Conservation (phyloP, 768 basidiomycete genomes). For the Suillus discolor region DNA sequence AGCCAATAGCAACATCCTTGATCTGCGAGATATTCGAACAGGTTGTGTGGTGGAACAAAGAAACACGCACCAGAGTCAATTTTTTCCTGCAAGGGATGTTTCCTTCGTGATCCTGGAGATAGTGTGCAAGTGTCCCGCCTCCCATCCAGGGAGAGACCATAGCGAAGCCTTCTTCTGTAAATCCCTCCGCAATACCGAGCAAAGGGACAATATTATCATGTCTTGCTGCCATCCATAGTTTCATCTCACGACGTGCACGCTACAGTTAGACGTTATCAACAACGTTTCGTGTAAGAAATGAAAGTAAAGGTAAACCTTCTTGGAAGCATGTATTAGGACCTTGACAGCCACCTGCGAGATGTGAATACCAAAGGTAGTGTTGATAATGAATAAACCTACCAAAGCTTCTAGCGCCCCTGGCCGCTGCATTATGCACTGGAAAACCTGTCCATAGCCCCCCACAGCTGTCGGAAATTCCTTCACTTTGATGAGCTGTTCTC, state of each 20-base stretch:
- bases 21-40: not conserved
- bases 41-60: not conserved
- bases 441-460: not conserved
- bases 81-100: constrained; percentile 11
- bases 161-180: constrained; percentile 15
- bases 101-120: constrained; percentile 10
- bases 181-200: constrained; percentile 19
- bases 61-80: constrained; percentile 16
- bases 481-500: not conserved
- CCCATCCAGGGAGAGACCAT: constrained; percentile 25
- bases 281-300: not conserved
- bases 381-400: not conserved
- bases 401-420: not conserved
- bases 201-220: constrained; percentile 26
- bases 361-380: not conserved
- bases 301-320: not conserved
- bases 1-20: not conserved
- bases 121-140: constrained; percentile 16
- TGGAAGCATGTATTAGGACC: not conserved
- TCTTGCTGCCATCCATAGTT: constrained; percentile 21
- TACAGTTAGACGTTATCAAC: not conserved
- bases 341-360: not conserved
- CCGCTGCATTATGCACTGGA: not conserved
- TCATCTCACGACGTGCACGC: constrained; percentile 24
- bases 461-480: not conserved